Percentiles rank a stretch among this genome's conserved stretches.
These are phyloP conservation scores for Fagopyrum homotropicum DNA, from an alignment of 148 eudicot species.

Conservation along the genomic window DNA sequence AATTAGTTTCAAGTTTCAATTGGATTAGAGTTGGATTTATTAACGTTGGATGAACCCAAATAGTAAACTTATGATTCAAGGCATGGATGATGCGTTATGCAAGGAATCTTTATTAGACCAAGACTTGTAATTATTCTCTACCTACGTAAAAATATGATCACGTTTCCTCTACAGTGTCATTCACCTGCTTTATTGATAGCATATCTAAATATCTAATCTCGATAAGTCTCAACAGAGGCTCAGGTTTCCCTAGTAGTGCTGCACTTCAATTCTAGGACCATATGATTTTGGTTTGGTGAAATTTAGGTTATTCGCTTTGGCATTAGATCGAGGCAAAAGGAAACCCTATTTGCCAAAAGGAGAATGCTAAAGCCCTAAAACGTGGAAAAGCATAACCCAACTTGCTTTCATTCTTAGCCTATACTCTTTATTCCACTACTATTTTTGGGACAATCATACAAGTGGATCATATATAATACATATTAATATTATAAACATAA, in stretches of 20 bases:
- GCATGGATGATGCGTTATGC: background rate
- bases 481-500: background rate
- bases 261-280: background rate
- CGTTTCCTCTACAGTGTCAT: no score
- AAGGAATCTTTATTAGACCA: background rate
- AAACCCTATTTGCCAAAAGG: slow-evolving; percentile 3
- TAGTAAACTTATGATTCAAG: background rate
- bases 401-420: slow-evolving; percentile 1
- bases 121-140: background rate
- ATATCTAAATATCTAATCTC: background rate
- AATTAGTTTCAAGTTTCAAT: no score
- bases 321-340: background rate
- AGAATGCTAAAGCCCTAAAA: slow-evolving; percentile 23
- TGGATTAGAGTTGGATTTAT: background rate
- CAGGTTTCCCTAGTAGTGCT: background rate
- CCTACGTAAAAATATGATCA: background rate
- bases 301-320: background rate
- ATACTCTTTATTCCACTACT: background rate
- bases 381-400: slow-evolving; percentile 17
- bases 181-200: no score
- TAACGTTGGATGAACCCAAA: background rate
- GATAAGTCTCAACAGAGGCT: background rate
- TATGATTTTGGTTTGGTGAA: background rate
- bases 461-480: background rate
- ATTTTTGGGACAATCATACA: background rate